phyloP scores from a whole-genome alignment of 192 early-diverging fungal genomes.

The Mortierella claussenii region DNA sequence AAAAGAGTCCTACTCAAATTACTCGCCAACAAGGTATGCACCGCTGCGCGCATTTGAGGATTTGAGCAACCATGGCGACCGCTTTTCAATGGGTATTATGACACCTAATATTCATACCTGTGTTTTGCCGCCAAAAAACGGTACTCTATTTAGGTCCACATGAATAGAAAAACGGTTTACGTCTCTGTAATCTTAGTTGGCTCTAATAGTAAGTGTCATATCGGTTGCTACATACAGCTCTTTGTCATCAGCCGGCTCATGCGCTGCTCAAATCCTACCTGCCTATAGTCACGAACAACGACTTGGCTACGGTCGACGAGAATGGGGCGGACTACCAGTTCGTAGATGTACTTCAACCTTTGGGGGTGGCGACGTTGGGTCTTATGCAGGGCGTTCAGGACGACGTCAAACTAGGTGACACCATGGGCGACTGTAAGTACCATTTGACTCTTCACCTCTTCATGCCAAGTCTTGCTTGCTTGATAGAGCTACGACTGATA shows the following conservation, averaged over 20 bases:
- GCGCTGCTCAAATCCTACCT: no score
- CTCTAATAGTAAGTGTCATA: constrained; percentile 58
- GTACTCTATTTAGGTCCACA: constrained; percentile 62
- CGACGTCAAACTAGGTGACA: constrained; percentile 51
- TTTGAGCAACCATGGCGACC: background rate
- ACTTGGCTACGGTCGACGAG: constrained; percentile 53
- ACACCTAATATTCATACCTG: background rate
- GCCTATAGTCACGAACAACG: constrained; percentile 65
- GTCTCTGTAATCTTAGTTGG: constrained; percentile 68
- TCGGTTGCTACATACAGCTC: background rate
- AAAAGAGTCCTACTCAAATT: constrained; percentile 41
- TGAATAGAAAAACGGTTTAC: constrained; percentile 72
- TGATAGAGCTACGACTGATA: no score
- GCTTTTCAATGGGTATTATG: background rate
- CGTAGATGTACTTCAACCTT: constrained; percentile 32
- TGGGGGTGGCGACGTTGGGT: constrained; percentile 54
- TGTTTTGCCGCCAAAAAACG: constrained; percentile 32
- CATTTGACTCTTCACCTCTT: background rate
- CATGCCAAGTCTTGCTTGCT: no score
- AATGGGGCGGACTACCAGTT: constrained; percentile 45
- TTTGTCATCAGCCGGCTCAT: no score
- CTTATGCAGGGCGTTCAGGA: constrained; percentile 62
- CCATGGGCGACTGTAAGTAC: constrained; percentile 64
- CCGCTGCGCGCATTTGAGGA: background rate
- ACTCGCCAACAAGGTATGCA: constrained; percentile 55